These are phyloP conservation scores for Hemileccinum hortonii DNA, from an alignment of 1,284 basidiomycete species.

Conservation along the genomic window DNA sequence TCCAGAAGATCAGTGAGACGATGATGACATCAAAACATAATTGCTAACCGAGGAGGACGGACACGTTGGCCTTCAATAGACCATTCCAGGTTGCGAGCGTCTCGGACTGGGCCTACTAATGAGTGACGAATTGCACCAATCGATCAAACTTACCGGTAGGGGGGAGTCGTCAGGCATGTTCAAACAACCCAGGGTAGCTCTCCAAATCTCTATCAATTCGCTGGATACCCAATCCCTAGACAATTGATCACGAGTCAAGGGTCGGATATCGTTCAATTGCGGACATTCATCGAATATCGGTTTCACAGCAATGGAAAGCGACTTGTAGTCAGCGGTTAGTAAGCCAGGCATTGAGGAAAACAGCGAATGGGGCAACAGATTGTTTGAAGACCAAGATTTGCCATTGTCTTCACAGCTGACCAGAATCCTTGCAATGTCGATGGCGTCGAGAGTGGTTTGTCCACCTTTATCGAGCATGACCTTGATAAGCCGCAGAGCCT, in stretches of 20 bases:
- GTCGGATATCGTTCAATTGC: slow-evolving; percentile 49
- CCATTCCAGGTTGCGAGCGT: slow-evolving; percentile 44
- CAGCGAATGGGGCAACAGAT: slow-evolving; percentile 52
- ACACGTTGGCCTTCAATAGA: slow-evolving; percentile 41
- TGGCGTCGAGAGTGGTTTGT: slow-evolving; percentile 48
- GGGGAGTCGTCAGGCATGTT: slow-evolving; percentile 39
- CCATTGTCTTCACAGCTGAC: slow-evolving; percentile 38
- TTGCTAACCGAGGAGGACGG: slow-evolving; percentile 30
- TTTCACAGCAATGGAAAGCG: slow-evolving; percentile 46
- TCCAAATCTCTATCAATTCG: slow-evolving; percentile 57
- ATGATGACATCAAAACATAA: slow-evolving; percentile 12
- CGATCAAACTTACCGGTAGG: slow-evolving; percentile 42
- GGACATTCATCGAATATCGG: slow-evolving; percentile 54
- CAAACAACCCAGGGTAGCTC: slow-evolving; percentile 44
- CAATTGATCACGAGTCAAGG: slow-evolving; percentile 57
- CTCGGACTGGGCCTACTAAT: slow-evolving; percentile 31
- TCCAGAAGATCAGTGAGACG: slow-evolving; percentile 11
- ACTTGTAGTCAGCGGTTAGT: slow-evolving; percentile 55
- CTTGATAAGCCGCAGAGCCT: slow-evolving; percentile 48
- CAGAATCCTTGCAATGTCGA: slow-evolving; percentile 52
- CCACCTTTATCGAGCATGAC: slow-evolving; percentile 56
- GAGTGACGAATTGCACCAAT: slow-evolving; percentile 8
- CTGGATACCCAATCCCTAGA: slow-evolving; percentile 52
- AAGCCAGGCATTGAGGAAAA: slow-evolving; percentile 61
- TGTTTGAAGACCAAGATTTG: slow-evolving; percentile 45